Evolutionary conservation across 371 early-diverging fungal genomes (phyloP).

Genomic region (Mucor circinelloides): DNA sequence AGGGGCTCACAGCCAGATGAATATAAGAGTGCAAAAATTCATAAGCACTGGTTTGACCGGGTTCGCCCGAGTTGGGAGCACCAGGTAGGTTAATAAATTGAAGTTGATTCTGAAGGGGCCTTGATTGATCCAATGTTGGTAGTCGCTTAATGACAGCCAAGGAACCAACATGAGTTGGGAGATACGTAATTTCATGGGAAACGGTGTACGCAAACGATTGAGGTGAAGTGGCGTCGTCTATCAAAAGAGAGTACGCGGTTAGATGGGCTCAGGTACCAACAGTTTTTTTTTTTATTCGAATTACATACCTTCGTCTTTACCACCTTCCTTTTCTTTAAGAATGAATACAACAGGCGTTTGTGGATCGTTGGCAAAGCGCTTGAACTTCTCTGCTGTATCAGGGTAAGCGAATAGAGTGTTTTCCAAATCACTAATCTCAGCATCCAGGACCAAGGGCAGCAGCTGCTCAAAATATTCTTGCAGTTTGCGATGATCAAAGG

Average conservation of each 20-base stretch:
- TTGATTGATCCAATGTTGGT: conserved; percentile 73
- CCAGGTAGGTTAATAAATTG: conserved; percentile 94
- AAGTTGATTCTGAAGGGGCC: conserved; percentile 80
- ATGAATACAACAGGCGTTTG: conserved; percentile 79
- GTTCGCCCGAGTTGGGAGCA: conserved; percentile 64
- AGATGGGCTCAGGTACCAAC: neutral
- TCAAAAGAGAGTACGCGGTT: neutral
- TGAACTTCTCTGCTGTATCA: conserved; percentile 75
- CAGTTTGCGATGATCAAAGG: conserved; percentile 63
- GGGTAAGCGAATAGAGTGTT: conserved; percentile 65
- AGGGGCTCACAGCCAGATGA: conserved; percentile 95
- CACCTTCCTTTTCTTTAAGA: conserved; percentile 75
- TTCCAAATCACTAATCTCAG: conserved; percentile 62
- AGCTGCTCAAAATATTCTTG: conserved; percentile 74
- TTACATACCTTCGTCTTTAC: conserved; percentile 47
- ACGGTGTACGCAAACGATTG: conserved; percentile 63
- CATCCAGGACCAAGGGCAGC: conserved; percentile 75
- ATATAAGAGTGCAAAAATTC: conserved; percentile 91
- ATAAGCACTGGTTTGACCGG: conserved; percentile 75
- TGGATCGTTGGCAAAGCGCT: conserved; percentile 80
- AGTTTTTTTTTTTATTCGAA: too few species aligned
- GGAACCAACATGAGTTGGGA: conserved; percentile 76
- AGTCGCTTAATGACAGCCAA: conserved; percentile 89
- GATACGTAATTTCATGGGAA: conserved; percentile 78
- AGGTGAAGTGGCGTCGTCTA: conserved; percentile 44